Base-by-base conservation (phyloP, 495 filamentous ascomycete species). In the Hypoxylon trugodes region DNA sequence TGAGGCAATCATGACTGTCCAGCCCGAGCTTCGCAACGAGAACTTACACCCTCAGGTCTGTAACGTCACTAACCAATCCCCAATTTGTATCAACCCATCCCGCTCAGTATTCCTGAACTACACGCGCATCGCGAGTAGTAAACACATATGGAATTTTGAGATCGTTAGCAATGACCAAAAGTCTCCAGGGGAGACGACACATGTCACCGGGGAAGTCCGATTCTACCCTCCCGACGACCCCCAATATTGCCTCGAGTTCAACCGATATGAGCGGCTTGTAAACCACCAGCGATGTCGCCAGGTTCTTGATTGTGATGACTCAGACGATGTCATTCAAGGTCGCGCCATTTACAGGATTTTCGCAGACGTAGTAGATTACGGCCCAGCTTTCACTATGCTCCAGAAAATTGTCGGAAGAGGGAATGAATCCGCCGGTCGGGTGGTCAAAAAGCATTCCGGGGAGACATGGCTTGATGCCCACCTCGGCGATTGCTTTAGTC, bases 271-370 rank as follows among this genome's bases (percentile, higher is more conserved):
- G 42, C 77, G 81, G 12, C 65, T 83, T 1, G 52, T 78, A 16
- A 69, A 48, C 3, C 71, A 80, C 26, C 28, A 64, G 15, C 76
- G 70, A 6, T 84, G 77, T 55, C 5, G 37, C 42, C 4, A 48
- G 16, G 22, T 53, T 18, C 59, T 46, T 10, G 30, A 36, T 9
- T 37, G 33, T 40, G 37, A 55, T n/a, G 49, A 45, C 19, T 37
- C 40, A 19, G 41, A 51, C 12, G 79, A 83, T 28, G 70, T 83
- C 0, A 61, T 84, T 3, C 80, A 82, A 42, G 79, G 81, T 0
- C 69, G 75, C 0, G 79, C 72, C 13, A 36, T 68, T 2, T 68
- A 68, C 46, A 68, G 56, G 36, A 19, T 59, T 1, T 68, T 64
- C 13, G 26, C 65, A 13, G 41, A 50, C 9, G 49, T 65, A 3